Percentiles rank a stretch among this genome's conserved stretches.
These are phyloP conservation scores for Hypericum perforatum DNA, from an alignment of 345 rosid species.

Conservation along the genomic window DNA sequence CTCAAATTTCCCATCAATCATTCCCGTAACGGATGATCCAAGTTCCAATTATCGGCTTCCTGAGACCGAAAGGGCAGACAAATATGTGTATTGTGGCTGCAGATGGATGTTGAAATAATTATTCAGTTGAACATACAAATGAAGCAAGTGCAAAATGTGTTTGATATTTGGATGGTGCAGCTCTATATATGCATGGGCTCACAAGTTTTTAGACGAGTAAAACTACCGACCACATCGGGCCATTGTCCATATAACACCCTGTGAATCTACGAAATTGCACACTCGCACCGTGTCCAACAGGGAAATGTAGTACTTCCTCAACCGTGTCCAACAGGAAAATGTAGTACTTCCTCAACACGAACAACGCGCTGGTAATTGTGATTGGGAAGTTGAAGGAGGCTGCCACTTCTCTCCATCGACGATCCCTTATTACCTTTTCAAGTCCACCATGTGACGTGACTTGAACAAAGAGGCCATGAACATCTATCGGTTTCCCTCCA, in stretches of 20 bases:
- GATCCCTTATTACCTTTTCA: conserved; percentile 60
- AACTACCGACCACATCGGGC: too few species aligned
- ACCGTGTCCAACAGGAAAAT: conserved; percentile 45
- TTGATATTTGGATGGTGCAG: too few species aligned
- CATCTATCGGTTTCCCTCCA: conserved; percentile 67
- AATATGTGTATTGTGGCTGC: background rate
- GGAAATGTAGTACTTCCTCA: conserved; percentile 68
- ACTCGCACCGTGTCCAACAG: conserved; percentile 34
- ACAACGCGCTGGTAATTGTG: conserved; percentile 84
- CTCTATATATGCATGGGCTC: too few species aligned
- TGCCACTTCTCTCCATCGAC: conserved; percentile 87
- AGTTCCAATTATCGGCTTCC: conserved; percentile 30
- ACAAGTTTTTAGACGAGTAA: too few species aligned
- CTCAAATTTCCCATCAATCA: conserved; percentile 80
- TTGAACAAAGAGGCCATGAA: conserved; percentile 74
- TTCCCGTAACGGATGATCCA: conserved; percentile 54
- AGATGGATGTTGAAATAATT: too few species aligned
- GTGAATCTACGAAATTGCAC: too few species aligned
- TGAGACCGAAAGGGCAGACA: conserved; percentile 13
- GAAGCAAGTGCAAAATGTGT: too few species aligned
- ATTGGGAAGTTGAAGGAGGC: conserved; percentile 60
- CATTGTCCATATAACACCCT: too few species aligned
- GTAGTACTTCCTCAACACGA: conserved; percentile 68
- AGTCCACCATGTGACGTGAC: conserved; percentile 89
- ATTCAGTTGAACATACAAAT: too few species aligned